These are phyloP conservation scores for Solanum chacoense DNA, from an alignment of 305 asterid species.

Conservation along the genomic window DNA sequence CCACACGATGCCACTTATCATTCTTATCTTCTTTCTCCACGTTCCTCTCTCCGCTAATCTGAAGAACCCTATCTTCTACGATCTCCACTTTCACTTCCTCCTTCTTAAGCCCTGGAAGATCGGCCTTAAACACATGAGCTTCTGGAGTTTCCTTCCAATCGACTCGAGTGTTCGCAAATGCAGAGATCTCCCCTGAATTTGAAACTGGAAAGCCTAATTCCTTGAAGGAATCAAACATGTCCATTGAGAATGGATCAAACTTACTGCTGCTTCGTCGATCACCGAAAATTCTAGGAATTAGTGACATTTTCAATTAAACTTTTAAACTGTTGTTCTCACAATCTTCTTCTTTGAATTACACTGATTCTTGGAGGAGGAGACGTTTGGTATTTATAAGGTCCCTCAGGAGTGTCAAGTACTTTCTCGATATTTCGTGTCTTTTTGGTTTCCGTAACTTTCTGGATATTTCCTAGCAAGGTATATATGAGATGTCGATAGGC, in stretches of 20 bases:
- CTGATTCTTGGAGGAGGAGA: background rate
- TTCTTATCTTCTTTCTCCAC: conserved; percentile 14
- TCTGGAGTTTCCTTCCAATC: conserved; percentile 24
- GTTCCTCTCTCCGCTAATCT: conserved; percentile 21
- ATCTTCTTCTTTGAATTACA: too few relatives aligned
- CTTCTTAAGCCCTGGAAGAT: conserved; percentile 16
- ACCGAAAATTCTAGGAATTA: conserved; percentile 15
- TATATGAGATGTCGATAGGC: background rate
- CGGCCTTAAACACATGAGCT: conserved; percentile 18
- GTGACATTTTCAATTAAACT: conserved; percentile 3
- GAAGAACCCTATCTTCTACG: conserved; percentile 10
- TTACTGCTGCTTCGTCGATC: conserved; percentile 6
- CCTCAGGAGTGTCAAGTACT: background rate
- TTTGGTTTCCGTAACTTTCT: background rate
- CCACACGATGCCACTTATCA: conserved; percentile 14
- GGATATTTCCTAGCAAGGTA: background rate
- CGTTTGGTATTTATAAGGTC: background rate
- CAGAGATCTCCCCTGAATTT: background rate
- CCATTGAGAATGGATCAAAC: conserved; percentile 14
- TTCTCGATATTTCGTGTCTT: background rate
- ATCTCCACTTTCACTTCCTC: conserved; percentile 16
- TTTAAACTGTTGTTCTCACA: background rate
- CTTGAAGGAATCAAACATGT: conserved; percentile 5
- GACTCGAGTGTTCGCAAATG: conserved; percentile 1
- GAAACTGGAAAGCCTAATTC: background rate